These are phyloP conservation scores for Acrocalymma vagum DNA, from an alignment of 2,329 filamentous ascomycete species.

Conservation along the genomic window DNA sequence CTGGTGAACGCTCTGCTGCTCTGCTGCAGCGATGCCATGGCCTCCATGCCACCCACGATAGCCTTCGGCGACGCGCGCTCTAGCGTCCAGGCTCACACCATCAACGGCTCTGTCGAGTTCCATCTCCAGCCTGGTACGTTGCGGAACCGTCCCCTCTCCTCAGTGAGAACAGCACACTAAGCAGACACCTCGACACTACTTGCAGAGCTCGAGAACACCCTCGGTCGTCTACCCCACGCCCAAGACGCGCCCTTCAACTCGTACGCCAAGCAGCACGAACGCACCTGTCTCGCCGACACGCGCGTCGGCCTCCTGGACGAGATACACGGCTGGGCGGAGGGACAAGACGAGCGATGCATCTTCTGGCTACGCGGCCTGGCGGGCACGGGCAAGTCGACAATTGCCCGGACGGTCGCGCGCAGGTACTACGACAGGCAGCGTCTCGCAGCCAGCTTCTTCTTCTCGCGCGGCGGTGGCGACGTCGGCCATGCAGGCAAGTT, in stretches of 20 bases:
- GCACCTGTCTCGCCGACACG: conserved; percentile 29
- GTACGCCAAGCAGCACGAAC: conserved; percentile 24
- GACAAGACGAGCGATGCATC: conserved; percentile 20
- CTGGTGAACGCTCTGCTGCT: conserved; percentile 6
- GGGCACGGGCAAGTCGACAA: conserved; percentile 44
- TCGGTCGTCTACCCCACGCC: conserved; percentile 7
- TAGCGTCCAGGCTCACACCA: too few relatives aligned
- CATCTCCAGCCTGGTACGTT: too few relatives aligned
- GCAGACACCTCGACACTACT: too few relatives aligned
- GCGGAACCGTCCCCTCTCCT: too few relatives aligned
- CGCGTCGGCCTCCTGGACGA: conserved; percentile 28
- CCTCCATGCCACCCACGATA: conserved; percentile 6
- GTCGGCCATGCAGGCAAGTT: conserved; percentile 16
- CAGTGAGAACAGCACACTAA: too few relatives aligned
- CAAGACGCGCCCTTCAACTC: conserved; percentile 29
- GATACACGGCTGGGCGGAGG: conserved; percentile 30
- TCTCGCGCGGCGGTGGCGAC: conserved; percentile 20
- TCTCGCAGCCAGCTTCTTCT: conserved; percentile 30
- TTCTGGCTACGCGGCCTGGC: conserved; percentile 42
- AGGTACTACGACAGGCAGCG: conserved; percentile 8
- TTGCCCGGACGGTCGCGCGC: conserved; percentile 37
- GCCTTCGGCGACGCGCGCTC: conserved; percentile 6
- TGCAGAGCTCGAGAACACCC: too few relatives aligned
- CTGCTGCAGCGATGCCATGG: conserved; percentile 8
- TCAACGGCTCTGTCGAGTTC: too few relatives aligned